phyloP scores from a whole-genome alignment of 352 stramenopile species.

The Pythium insidiosum region DNA sequence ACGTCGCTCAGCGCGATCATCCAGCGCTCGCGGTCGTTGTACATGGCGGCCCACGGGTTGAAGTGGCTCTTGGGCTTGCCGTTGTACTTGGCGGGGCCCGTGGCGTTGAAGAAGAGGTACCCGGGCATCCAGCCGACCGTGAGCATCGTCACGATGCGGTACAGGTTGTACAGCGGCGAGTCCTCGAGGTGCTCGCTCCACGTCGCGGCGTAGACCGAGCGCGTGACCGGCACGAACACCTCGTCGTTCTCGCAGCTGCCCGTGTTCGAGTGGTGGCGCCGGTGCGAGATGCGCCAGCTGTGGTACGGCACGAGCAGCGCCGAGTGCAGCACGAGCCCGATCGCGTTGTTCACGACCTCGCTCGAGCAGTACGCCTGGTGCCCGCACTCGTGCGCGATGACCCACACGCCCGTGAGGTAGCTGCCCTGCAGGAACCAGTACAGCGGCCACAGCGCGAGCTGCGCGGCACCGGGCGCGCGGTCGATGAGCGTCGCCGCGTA shows the following conservation, averaged over 20 bases:
- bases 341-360: conserved; percentile 93
- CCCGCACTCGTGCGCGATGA: conserved; percentile 96
- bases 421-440: conserved; percentile 98
- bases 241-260: conserved; percentile 95
- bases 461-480: conserved; percentile 36
- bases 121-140: conserved; percentile 94
- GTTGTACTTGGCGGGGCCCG: conserved; percentile 85
- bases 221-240: conserved; percentile 92
- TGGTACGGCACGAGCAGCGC: conserved; percentile 97
- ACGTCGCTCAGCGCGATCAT: conserved; percentile 93
- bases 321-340: conserved; percentile 96
- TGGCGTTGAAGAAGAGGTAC: conserved; percentile 96
- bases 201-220: conserved; percentile 40
- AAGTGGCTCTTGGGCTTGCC: conserved; percentile 91
- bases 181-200: conserved; percentile 88
- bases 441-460: conserved; percentile 81
- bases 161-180: conserved; percentile 91
- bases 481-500: conserved; percentile 82
- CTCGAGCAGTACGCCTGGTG: conserved; percentile 94
- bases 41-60: conserved; percentile 93
- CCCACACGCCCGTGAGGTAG: conserved; percentile 96
- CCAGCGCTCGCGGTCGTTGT: conserved; percentile 86
- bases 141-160: conserved; percentile 92
- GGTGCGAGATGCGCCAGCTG: conserved; percentile 95
- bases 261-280: conserved; percentile 95